Base-by-base conservation (phyloP, 768 basidiomycete species). In the Podaxis sp. region DNA sequence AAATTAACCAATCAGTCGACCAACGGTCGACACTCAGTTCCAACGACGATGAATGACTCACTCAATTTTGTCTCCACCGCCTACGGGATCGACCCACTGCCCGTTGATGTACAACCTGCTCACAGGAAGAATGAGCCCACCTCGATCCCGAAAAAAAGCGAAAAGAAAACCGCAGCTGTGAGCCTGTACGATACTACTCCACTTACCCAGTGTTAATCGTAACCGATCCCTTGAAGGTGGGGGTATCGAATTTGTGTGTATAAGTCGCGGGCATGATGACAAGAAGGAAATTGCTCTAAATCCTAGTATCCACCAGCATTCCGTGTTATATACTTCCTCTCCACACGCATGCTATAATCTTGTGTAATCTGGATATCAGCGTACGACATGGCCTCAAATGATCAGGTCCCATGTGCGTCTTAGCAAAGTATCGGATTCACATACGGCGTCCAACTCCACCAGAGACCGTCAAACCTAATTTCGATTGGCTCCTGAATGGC, bases 41-140 rank as follows among this genome's bases (percentile, higher is more conserved):
- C 41, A 37, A 24, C 22, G 36, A 65, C 5, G 15, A 24, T 12
- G 22, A 22, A 43, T 36, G 22, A 72, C 88, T 70, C 68, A 91
- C 90, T 90, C 88, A 69, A 93, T 87, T n/a, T 81, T 83, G 17
- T 77, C 81, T 1, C 76, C 59, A 4, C 59, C 73, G 3, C 82
- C 76, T 17, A 79, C 76, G n/a, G 86, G 85, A 36, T 86, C 84
- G 12, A 83, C 75, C 68, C 83, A 93, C 72, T 90, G 71, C 65
- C 86, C 87, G 69, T 84, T 78, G 70, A 94, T 90, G 78, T 86
- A 93, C 61, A 92, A 69, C 25, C 90, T 89, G 7, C 6, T 17
- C 13, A 6, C 36, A 47, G 24, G 0, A 5, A 12, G 19, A 55
- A 47, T 24, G 29, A 33, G 29, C 29, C 8, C 29, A 33, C 29